Percentiles rank a stretch among this genome's conserved stretches.
Evolutionary conservation across 805 yeast genomes (phyloP).

Genomic region (Myxozyma vanderwaltii): DNA sequence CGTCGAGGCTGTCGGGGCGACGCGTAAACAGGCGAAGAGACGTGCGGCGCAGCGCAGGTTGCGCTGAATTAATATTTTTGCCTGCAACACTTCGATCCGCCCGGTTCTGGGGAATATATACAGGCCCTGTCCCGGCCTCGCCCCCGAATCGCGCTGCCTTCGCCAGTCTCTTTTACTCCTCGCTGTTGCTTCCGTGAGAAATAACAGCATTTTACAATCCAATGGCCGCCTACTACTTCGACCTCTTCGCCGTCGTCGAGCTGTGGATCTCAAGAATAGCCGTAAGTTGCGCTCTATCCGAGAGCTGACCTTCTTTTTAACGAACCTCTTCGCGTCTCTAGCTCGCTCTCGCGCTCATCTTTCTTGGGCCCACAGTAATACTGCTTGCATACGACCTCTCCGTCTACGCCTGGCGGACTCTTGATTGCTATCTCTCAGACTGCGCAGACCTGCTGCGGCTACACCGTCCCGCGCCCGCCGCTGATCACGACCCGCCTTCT

Average conservation of each 20-base stretch:
- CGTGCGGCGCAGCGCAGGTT: not conserved
- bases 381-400: slow-evolving; percentile 21
- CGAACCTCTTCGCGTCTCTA: not conserved
- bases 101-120: too few relatives aligned
- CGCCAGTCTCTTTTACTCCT: too few relatives aligned
- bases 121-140: too few relatives aligned
- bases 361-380: slow-evolving; percentile 15
- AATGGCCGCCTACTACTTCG: slow-evolving; percentile 6
- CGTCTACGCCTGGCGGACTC: slow-evolving; percentile 19
- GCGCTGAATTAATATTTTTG: too few relatives aligned
- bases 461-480: not conserved
- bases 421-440: slow-evolving; percentile 3
- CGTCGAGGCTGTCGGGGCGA: not conserved
- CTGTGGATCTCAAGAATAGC: slow-evolving; percentile 19
- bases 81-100: too few relatives aligned
- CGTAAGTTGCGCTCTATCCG: slow-evolving; percentile 1
- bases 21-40: not conserved
- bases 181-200: too few relatives aligned
- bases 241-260: slow-evolving; percentile 7
- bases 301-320: not conserved
- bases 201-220: not conserved
- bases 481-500: not conserved
- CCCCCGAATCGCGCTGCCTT: too few relatives aligned
- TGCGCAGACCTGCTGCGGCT: not conserved
- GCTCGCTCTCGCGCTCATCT: slow-evolving; percentile 20